These are phyloP conservation scores for Phlyctochytrium planicorne DNA, from an alignment of 192 early-diverging fungal genomes.

Conservation along the genomic window DNA sequence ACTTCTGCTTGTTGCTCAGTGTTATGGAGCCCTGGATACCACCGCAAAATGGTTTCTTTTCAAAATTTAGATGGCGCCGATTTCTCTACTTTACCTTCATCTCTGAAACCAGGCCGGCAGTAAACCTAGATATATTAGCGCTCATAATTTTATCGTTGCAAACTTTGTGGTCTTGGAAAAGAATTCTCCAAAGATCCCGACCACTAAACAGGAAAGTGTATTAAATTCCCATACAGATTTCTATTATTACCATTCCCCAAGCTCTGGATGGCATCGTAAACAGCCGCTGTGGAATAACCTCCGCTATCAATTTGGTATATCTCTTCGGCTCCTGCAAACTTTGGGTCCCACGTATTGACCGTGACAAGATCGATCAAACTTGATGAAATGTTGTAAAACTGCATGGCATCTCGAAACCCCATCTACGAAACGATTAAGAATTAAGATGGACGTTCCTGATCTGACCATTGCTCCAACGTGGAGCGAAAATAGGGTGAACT, in stretches of 20 bases:
- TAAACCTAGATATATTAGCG: no score
- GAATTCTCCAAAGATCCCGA: not conserved
- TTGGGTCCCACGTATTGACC: no score
- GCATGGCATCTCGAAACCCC: no score
- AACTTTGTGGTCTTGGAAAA: not conserved
- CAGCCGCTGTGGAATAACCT: not conserved
- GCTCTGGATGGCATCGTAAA: not conserved
- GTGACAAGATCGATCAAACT: no score
- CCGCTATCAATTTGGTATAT: no score
- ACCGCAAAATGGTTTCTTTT: not conserved
- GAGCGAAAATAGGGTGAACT: no score
- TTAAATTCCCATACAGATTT: not conserved
- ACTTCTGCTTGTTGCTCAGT: not conserved
- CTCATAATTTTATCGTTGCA: no score
- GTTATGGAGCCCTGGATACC: not conserved
- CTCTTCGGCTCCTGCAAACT: no score
- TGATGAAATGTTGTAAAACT: no score
- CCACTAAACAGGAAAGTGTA: not conserved
- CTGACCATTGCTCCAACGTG: no score
- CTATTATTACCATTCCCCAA: not conserved
- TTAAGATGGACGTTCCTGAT: no score
- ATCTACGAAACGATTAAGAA: no score
- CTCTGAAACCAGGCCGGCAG: not conserved
- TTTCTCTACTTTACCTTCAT: not conserved
- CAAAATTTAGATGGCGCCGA: not conserved